These are phyloP conservation scores for Gynostemma pentaphyllum DNA, from an alignment of 306 rosid species.

Conservation along the genomic window DNA sequence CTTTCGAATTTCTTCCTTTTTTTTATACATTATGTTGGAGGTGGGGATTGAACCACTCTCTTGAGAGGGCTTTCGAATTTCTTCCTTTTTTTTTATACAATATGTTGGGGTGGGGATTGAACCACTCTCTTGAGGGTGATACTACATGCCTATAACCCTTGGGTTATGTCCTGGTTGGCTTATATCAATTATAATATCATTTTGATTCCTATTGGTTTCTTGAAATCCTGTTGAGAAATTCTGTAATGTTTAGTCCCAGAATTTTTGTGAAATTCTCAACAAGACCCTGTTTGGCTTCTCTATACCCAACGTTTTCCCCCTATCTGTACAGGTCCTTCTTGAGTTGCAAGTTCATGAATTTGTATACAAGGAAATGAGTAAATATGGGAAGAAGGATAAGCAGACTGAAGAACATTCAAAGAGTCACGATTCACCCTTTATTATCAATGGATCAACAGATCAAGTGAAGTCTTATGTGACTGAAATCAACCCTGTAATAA, in stretches of 20 bases:
- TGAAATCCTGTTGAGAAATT: neutral
- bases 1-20: too few relatives aligned
- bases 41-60: too few relatives aligned
- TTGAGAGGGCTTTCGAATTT: too few relatives aligned
- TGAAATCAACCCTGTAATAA: slow-evolving; percentile 19
- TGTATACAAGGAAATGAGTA: slow-evolving; percentile 27
- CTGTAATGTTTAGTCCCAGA: neutral
- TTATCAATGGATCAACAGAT: slow-evolving; percentile 44
- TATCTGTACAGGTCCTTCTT: slow-evolving; percentile 47
- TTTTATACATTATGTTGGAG: too few relatives aligned
- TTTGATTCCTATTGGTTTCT: too few relatives aligned
- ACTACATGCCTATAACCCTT: too few relatives aligned
- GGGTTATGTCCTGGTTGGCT: too few relatives aligned
- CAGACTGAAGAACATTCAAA: slow-evolving; percentile 29
- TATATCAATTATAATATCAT: too few relatives aligned
- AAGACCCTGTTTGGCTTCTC: neutral
- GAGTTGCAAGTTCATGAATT: slow-evolving; percentile 67
- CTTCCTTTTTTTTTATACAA: too few relatives aligned
- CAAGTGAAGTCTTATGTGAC: slow-evolving; percentile 17
- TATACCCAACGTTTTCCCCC: neutral
- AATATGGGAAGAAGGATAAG: slow-evolving; percentile 23
- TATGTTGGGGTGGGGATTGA: too few relatives aligned
- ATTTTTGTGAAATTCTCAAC: neutral
- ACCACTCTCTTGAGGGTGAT: too few relatives aligned
- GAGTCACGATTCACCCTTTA: slow-evolving; percentile 20